These are phyloP conservation scores for Brasilioporus rufonigricans DNA, from an alignment of 768 basidiomycete species.

Conservation along the genomic window DNA sequence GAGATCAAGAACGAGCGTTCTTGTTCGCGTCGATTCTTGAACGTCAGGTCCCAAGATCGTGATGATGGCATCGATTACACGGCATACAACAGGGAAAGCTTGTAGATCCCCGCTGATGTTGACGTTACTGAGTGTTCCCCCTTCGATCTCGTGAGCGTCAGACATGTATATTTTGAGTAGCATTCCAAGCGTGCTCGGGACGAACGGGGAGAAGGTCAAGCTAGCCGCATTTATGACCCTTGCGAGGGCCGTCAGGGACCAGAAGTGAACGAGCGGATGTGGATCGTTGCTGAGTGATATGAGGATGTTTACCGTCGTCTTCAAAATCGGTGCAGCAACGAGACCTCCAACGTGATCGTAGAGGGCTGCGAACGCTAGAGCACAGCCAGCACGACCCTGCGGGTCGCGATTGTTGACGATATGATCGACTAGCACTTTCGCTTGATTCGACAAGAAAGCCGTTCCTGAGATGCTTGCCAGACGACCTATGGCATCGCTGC, in stretches of 20 bases:
- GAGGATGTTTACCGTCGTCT: constrained; percentile 92
- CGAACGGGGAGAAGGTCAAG: constrained; percentile 86
- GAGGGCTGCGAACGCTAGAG: constrained; percentile 87
- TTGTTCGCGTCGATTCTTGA: constrained; percentile 77
- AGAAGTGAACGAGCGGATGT: constrained; percentile 94
- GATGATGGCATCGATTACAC: constrained; percentile 90
- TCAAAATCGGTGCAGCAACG: constrained; percentile 91
- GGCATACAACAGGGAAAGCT: constrained; percentile 87
- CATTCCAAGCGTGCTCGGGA: constrained; percentile 85
- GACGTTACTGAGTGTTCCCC: constrained; percentile 76
- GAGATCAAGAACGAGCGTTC: constrained; percentile 80
- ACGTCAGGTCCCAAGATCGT: constrained; percentile 94
- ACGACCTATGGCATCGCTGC: constrained; percentile 87
- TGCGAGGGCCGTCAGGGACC: constrained; percentile 82
- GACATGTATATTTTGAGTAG: constrained; percentile 85
- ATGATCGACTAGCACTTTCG: constrained; percentile 88
- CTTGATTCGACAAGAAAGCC: constrained; percentile 78
- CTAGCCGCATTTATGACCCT: constrained; percentile 90
- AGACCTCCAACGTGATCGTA: constrained; percentile 91
- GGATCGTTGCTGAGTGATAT: constrained; percentile 96
- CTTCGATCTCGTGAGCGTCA: constrained; percentile 91
- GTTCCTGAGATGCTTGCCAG: constrained; percentile 81
- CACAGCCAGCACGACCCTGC: constrained; percentile 88
- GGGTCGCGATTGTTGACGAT: constrained; percentile 95
- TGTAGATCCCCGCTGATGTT: constrained; percentile 91